Evolutionary conservation across 2,329 filamentous ascomycete species (phyloP).

Genomic region (Verticillium longisporum): DNA sequence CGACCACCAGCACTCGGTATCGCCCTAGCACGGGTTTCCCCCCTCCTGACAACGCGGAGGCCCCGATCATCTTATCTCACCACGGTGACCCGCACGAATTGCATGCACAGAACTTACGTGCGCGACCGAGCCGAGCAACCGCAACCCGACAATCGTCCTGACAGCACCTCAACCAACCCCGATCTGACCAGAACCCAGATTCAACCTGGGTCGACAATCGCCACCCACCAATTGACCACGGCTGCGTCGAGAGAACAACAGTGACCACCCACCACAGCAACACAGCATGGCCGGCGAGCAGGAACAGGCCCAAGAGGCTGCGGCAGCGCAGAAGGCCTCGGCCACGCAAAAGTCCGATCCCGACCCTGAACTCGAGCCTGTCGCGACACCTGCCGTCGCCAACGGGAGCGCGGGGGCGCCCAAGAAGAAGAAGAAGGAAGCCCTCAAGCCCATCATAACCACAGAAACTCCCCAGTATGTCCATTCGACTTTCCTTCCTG

Average conservation of each 20-base stretch:
- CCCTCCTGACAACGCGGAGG: background rate
- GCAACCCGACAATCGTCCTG: background rate
- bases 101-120: background rate
- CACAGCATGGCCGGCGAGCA: constrained; percentile 10
- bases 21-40: background rate
- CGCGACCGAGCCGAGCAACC: background rate
- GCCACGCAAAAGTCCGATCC: background rate
- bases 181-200: background rate
- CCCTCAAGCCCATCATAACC: constrained; percentile 69
- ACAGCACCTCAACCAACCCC: background rate
- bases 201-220: background rate
- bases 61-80: background rate
- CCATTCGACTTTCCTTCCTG: constrained; percentile 2
- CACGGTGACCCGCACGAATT: background rate
- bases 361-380: constrained; percentile 1
- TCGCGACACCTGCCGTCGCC: constrained; percentile 3
- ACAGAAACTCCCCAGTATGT: constrained; percentile 46
- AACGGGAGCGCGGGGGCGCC: constrained; percentile 11
- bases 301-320: constrained; percentile 6
- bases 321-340: constrained; percentile 6
- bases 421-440: constrained; percentile 72
- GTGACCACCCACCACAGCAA: background rate
- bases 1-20: background rate
- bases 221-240: background rate
- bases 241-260: background rate